These are phyloP conservation scores for Lentinula sp. DNA, from an alignment of 768 basidiomycete genomes.

Conservation along the genomic window DNA sequence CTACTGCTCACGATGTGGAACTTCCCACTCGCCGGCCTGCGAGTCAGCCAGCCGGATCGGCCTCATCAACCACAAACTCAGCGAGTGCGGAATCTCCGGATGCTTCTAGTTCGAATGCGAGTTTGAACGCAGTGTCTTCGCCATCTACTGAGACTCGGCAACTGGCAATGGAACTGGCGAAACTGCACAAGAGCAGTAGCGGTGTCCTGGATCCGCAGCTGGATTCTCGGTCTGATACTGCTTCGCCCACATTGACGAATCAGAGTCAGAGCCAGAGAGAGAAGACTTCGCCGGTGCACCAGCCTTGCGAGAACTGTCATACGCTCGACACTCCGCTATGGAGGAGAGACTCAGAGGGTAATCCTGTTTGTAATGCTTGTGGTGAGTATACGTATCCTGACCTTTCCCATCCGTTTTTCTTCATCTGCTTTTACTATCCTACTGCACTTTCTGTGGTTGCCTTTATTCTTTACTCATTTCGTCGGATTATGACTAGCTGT, in stretches of 20 bases:
- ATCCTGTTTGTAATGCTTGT: conserved; percentile 85
- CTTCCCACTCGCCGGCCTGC: background rate
- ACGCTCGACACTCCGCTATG: conserved; percentile 79
- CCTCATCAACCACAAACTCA: background rate
- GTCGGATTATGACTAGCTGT: background rate
- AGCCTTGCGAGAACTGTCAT: conserved; percentile 68
- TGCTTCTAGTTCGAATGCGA: background rate
- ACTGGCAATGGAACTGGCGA: background rate
- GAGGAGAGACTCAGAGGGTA: conserved; percentile 77
- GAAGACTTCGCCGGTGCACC: conserved; percentile 23
- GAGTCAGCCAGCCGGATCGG: background rate
- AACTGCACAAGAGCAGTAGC: background rate
- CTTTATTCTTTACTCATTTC: background rate
- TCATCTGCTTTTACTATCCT: background rate
- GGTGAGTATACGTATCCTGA: conserved; percentile 46
- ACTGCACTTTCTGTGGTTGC: background rate
- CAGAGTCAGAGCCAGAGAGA: conserved; percentile 15
- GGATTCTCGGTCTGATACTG: background rate
- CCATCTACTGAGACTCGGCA: background rate
- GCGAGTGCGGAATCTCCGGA: background rate
- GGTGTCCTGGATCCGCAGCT: background rate
- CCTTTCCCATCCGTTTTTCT: background rate
- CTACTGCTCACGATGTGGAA: background rate
- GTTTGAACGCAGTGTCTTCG: background rate
- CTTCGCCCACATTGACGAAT: conserved; percentile 11